Evolutionary conservation across 768 basidiomycete species (phyloP), one percentile per base, ranked within the genome.

Genomic region (Russula sp.): DNA sequence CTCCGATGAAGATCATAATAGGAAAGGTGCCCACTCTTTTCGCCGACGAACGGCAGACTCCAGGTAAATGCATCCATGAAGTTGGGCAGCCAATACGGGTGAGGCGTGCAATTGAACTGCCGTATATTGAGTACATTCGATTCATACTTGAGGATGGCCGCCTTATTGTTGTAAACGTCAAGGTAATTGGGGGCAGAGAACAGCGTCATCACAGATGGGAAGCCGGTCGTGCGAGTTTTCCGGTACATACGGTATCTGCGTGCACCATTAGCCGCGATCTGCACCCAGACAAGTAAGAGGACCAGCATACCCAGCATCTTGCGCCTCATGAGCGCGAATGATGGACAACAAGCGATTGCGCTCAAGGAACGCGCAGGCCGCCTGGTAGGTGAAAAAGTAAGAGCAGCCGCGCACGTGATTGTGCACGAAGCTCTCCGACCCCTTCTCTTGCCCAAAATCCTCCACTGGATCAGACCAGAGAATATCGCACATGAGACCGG

Each of bases 191-290:
- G 97, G 8, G 95, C 95, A 16, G 92, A 95, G 77, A 99, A 99
- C 70, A 99, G 94, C n/a, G 96, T 98, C 94, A 99, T 98, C 61
- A 99, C 95, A 16, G 94, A 96, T 18, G 97, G 96, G 79, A 99
- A 98, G 7, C 96, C 95, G 0, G 95, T 98, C 20, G 92, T 90
- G 75, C 93, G 93, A 5, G 96, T 98, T 76, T 99, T 99, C 67
- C 94, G 90, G 71, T 98, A 98, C 97, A 98, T 98, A 58, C 95
- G 91, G 72, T 96, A 97, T 13, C 92, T 93, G 65, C 2, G 36
- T 57, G 29, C 49, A 43, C 53, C 32, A 7, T 38, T 34, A 45
- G 48, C 32, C 52, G 25, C 61, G 14, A 55, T 39, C 50, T 47
- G 54, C 36, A 50, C 48, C 13, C 14, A 46, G 20, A 22, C 38